Evolutionary conservation across 2,329 filamentous ascomycete species (phyloP).

Genomic region (Alternaria tenuissima): DNA sequence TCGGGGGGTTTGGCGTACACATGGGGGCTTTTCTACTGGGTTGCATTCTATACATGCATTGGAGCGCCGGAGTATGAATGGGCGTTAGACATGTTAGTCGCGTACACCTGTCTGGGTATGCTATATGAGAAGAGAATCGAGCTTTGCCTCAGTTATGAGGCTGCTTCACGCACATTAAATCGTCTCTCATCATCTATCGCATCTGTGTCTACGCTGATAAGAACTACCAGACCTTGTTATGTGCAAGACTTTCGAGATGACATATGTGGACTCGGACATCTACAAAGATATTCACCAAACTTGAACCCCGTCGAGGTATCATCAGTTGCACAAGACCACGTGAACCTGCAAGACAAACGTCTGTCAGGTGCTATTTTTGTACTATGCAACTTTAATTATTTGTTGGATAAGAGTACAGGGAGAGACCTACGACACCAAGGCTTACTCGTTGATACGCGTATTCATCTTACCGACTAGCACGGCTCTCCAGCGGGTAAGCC

Average conservation of each 20-base stretch:
- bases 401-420: background rate
- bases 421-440: background rate
- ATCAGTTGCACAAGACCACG: background rate
- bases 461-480: background rate
- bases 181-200: background rate
- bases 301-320: background rate
- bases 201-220: background rate
- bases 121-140: slow-evolving; percentile 12
- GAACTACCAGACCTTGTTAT: background rate
- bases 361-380: background rate
- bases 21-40: slow-evolving; percentile 2
- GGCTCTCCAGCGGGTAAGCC: background rate
- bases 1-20: slow-evolving; percentile 12
- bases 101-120: slow-evolving; percentile 1
- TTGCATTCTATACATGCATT: slow-evolving; percentile 18
- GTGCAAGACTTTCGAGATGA: background rate
- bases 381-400: background rate
- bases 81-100: slow-evolving; percentile 13
- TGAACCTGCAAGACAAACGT: background rate
- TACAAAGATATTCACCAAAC: background rate
- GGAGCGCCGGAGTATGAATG: slow-evolving; percentile 20
- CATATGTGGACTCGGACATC: background rate
- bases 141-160: slow-evolving; percentile 1
- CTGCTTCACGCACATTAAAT: background rate
- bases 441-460: background rate